phyloP scores from a whole-genome alignment of 257 asterid genomes.

The Echites panduratus region DNA sequence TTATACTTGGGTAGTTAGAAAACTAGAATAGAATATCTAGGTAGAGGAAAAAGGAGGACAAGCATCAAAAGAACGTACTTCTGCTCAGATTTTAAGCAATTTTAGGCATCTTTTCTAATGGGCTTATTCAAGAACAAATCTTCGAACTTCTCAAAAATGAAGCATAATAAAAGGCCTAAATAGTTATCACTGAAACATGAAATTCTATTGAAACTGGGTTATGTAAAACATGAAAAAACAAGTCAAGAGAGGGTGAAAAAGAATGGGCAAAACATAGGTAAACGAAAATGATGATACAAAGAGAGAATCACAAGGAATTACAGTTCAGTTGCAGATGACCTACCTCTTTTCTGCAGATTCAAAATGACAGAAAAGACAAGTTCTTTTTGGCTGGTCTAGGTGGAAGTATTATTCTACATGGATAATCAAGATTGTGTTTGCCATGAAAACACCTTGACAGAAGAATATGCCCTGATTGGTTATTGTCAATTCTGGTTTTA shows the following conservation, averaged over 20 bases:
- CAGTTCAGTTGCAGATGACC: constrained; percentile 30
- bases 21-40: neutral
- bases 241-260: constrained; percentile 11
- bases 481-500: constrained; percentile 8
- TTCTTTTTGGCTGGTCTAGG: constrained; percentile 1
- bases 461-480: constrained; percentile 5
- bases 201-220: neutral
- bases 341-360: constrained; percentile 26
- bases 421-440: constrained; percentile 2
- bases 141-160: neutral
- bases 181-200: neutral
- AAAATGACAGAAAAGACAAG: constrained; percentile 3
- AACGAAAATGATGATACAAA: constrained; percentile 17
- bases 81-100: neutral
- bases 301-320: constrained; percentile 23
- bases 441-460: constrained; percentile 2
- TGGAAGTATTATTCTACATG: constrained; percentile 12
- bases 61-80: neutral
- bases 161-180: neutral
- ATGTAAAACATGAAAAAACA: neutral
- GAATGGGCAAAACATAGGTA: constrained; percentile 9
- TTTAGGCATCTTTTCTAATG: neutral
- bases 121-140: constrained; percentile 2
- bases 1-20: neutral
- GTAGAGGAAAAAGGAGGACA: constrained; percentile 1